phyloP scores from a whole-genome alignment of 1,139 yeast genomes.

The Taiozyma sp. region DNA sequence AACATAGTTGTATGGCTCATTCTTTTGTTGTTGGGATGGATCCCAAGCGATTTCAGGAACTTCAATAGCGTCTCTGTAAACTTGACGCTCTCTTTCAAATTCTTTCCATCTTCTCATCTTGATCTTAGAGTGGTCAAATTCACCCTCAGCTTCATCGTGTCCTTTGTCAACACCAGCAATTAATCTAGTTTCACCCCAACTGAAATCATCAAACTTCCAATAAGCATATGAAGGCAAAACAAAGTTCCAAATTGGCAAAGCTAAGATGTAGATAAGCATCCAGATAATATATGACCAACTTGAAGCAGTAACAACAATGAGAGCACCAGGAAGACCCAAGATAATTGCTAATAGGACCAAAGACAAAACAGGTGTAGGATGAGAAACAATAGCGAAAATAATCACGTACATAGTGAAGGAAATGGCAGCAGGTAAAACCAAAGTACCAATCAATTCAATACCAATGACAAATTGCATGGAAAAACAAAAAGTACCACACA shows the following conservation, averaged over 20 bases:
- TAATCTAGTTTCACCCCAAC: constrained; percentile 97
- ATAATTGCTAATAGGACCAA: constrained; percentile 74
- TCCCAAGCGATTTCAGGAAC: constrained; percentile 23
- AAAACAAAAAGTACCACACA: constrained; percentile 95
- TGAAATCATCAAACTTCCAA: constrained; percentile 97
- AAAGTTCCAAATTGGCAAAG: constrained; percentile 94
- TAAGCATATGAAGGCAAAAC: constrained; percentile 83
- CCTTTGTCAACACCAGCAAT: constrained; percentile 62
- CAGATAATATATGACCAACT: constrained; percentile 70
- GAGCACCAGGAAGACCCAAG: constrained; percentile 83
- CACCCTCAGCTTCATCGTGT: constrained; percentile 70
- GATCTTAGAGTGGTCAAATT: constrained; percentile 83
- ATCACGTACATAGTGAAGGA: constrained; percentile 81
- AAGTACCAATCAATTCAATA: constrained; percentile 84
- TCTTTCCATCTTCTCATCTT: constrained; percentile 94
- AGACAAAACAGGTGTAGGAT: constrained; percentile 79
- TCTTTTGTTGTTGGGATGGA: constrained; percentile 16
- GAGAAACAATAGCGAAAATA: constrained; percentile 66
- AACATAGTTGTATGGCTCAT: constrained; percentile 7
- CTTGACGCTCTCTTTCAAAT: constrained; percentile 60
- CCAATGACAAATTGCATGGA: constrained; percentile 94
- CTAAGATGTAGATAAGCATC: constrained; percentile 74
- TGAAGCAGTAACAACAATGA: constrained; percentile 86
- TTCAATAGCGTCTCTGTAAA: constrained; percentile 9
- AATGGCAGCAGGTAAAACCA: constrained; percentile 91